Conservation (phyloP, 495 filamentous ascomycete species). For the Halenospora varia region DNA sequence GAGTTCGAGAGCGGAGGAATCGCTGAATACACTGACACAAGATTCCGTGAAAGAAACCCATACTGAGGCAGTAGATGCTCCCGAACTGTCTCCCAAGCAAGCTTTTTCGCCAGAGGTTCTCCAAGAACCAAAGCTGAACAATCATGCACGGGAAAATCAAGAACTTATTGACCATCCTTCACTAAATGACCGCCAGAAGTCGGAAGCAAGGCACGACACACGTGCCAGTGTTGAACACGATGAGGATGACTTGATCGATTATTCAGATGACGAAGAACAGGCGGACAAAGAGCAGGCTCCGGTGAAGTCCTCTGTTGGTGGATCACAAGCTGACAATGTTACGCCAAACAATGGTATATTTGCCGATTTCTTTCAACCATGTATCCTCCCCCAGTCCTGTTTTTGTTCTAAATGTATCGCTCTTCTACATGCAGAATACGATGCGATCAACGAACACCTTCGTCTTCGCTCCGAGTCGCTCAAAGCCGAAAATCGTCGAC, state of each 20-base stretch:
- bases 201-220: neutral
- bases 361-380: conserved; percentile 18
- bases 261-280: conserved; percentile 40
- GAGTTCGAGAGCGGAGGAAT: neutral
- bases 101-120: neutral
- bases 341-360: conserved; percentile 17
- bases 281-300: conserved; percentile 28
- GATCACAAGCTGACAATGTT: neutral
- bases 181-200: too few relatives aligned
- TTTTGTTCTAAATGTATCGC: conserved; percentile 22
- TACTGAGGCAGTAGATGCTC: too few relatives aligned
- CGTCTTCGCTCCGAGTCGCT: conserved; percentile 16
- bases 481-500: conserved; percentile 5
- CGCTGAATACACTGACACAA: neutral
- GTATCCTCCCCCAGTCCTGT: conserved; percentile 17
- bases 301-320: too few relatives aligned
- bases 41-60: too few relatives aligned
- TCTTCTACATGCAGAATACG: conserved; percentile 19
- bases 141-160: too few relatives aligned
- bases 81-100: neutral
- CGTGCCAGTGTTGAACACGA: conserved; percentile 20
- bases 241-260: conserved; percentile 31
- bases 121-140: neutral
- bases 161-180: too few relatives aligned
- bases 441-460: conserved; percentile 12